Evolutionary conservation across 495 filamentous ascomycete genomes (phyloP).

Genomic region (Glutinoglossum americanum): DNA sequence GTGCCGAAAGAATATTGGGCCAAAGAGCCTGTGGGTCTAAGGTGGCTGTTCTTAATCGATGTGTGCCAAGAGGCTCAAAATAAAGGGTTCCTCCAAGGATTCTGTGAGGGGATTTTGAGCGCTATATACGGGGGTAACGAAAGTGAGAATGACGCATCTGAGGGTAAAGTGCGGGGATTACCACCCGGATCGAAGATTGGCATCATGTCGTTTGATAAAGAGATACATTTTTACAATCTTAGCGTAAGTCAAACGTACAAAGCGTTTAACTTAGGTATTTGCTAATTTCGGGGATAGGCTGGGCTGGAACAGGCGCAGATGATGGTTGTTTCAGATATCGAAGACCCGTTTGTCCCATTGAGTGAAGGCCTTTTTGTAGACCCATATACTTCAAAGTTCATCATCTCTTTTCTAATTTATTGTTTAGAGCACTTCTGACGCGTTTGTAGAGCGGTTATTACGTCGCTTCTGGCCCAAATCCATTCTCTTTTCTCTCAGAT

Average conservation of each 20-base stretch:
- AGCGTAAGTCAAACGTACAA: constrained; percentile 30
- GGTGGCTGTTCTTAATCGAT: constrained; percentile 82
- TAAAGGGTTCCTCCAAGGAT: constrained; percentile 72
- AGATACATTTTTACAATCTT: constrained; percentile 94
- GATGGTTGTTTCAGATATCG: constrained; percentile 95
- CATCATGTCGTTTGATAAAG: constrained; percentile 87
- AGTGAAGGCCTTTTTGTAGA: constrained; percentile 89
- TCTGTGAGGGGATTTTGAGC: constrained; percentile 70
- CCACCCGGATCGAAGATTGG: constrained; percentile 72
- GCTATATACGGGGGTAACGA: constrained; percentile 53
- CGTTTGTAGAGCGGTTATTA: constrained; percentile 44
- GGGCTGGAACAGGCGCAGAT: constrained; percentile 78
- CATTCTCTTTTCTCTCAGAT: constrained; percentile 67
- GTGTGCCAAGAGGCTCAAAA: constrained; percentile 76
- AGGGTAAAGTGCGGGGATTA: constrained; percentile 30
- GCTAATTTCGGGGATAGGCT: constrained; percentile 24
- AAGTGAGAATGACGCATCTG: constrained; percentile 31
- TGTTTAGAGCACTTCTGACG: not conserved
- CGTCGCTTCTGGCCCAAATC: constrained; percentile 54
- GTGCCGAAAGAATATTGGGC: constrained; percentile 99
- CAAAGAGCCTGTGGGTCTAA: constrained; percentile 72
- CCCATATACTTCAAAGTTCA: constrained; percentile 71
- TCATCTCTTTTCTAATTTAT: constrained; percentile 1
- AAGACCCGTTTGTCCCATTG: constrained; percentile 89
- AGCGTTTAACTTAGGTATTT: not conserved